A percentile compares a stretch with the other conserved stretches of the same genome.
Evolutionary conservation across 257 asterid genomes (phyloP).

Genomic region (Jasminum sambac): DNA sequence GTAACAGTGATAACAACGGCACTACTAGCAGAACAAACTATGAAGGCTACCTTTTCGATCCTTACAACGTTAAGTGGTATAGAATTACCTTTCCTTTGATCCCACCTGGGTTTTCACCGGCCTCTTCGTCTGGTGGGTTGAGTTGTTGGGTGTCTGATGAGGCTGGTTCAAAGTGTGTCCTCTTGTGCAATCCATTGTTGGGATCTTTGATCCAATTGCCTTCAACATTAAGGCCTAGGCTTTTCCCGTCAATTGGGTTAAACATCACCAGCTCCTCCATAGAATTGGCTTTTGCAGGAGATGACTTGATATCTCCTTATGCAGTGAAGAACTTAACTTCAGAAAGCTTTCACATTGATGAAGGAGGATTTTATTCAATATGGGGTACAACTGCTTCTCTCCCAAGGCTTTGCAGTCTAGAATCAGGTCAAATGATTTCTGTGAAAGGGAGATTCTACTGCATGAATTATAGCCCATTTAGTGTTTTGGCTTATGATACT

Average conservation of each 20-base stretch:
- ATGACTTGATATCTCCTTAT: constrained; percentile 81
- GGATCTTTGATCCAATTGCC: constrained; percentile 66
- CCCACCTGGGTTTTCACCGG: constrained; percentile 76
- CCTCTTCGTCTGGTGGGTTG: constrained; percentile 72
- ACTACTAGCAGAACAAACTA: constrained; percentile 1
- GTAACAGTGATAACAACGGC: constrained; percentile 8
- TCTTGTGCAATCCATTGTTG: constrained; percentile 62
- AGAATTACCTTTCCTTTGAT: constrained; percentile 55
- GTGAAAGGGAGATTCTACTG: constrained; percentile 70
- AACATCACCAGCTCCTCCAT: constrained; percentile 60
- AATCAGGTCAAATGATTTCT: constrained; percentile 81
- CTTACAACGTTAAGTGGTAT: constrained; percentile 57
- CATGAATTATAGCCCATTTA: constrained; percentile 95
- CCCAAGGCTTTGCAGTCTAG: constrained; percentile 85
- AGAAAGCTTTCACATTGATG: constrained; percentile 84
- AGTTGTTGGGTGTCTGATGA: constrained; percentile 81
- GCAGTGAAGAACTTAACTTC: constrained; percentile 88
- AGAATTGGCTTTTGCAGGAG: constrained; percentile 81
- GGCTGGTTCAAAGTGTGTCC: constrained; percentile 69
- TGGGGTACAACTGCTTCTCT: constrained; percentile 92
- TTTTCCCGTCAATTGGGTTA: constrained; percentile 76
- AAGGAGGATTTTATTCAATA: constrained; percentile 82
- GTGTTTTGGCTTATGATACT: constrained; percentile 60
- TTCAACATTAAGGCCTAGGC: constrained; percentile 72
- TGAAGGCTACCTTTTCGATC: constrained; percentile 78